A percentile compares a stretch with the other conserved stretches of the same genome.
Conservation (phyloP, 2,329 filamentous ascomycete genomes). For the Phialocephala sp. region DNA sequence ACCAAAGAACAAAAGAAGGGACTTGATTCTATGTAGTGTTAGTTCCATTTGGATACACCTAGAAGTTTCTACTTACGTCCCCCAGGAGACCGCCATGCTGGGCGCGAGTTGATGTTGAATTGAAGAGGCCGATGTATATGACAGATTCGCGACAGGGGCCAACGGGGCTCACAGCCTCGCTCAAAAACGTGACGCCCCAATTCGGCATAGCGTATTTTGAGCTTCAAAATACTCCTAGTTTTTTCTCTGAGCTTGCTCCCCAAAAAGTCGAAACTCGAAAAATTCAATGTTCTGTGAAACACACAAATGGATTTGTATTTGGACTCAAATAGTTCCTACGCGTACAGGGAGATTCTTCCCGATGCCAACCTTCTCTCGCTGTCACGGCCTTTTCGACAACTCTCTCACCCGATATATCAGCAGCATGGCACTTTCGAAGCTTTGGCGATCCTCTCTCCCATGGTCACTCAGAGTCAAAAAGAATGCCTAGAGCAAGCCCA, state of each 20-base stretch:
- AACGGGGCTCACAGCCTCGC: background rate
- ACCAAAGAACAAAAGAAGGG: constrained; percentile 61
- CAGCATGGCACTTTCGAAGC: constrained; percentile 85
- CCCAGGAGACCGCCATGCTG: constrained; percentile 52
- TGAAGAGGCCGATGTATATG: constrained; percentile 10
- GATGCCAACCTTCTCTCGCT: background rate
- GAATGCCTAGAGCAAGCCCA: constrained; percentile 77
- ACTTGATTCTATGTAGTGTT: constrained; percentile 47
- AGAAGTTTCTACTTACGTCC: constrained; percentile 50
- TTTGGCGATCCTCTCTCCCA: constrained; percentile 71
- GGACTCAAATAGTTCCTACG: background rate
- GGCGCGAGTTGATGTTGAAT: constrained; percentile 1
- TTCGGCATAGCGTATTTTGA: background rate
- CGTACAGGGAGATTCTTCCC: no score
- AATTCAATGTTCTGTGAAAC: background rate
- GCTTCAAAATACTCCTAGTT: background rate
- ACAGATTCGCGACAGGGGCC: constrained; percentile 13
- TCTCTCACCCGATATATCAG: constrained; percentile 7
- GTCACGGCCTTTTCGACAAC: background rate
- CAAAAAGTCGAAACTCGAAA: background rate
- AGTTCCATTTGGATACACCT: constrained; percentile 41
- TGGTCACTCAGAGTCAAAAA: constrained; percentile 86
- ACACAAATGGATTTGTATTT: background rate
- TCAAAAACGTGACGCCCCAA: background rate
- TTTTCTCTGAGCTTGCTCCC: background rate